Conservation (phyloP, 2,329 filamentous ascomycete species). For the Colletotrichum paranaense region DNA sequence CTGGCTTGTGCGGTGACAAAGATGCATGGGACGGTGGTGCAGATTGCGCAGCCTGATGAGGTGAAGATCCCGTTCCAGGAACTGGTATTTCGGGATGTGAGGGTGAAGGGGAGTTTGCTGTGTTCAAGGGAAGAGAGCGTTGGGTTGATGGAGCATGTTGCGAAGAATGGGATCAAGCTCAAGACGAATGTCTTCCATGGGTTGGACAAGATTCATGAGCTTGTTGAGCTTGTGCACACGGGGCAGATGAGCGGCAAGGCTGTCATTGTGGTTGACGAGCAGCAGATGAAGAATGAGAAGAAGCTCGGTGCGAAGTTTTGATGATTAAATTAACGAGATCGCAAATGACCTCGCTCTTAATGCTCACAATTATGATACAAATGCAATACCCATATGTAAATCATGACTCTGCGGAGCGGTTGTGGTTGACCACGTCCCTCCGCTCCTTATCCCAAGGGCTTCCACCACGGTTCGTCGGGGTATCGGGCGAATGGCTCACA, state of each 20-base stretch:
- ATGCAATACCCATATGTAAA: background rate
- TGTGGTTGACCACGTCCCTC: slow-evolving; percentile 20
- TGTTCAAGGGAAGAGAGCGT: slow-evolving; percentile 54
- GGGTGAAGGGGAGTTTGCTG: slow-evolving; percentile 58
- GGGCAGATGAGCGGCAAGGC: slow-evolving; percentile 67
- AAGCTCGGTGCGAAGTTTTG: background rate
- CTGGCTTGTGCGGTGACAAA: slow-evolving; percentile 65
- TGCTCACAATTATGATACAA: background rate
- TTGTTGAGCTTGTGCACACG: slow-evolving; percentile 60
- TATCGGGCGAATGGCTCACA: slow-evolving; percentile 29
- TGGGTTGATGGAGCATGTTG: slow-evolving; percentile 59
- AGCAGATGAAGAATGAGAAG: slow-evolving; percentile 42
- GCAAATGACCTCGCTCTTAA: background rate
- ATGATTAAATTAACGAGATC: background rate
- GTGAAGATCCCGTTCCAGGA: slow-evolving; percentile 54
- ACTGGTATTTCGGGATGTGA: slow-evolving; percentile 64
- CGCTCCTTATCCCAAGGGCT: slow-evolving; percentile 35
- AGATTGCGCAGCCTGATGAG: slow-evolving; percentile 64
- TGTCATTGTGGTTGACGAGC: slow-evolving; percentile 61
- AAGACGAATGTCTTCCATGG: slow-evolving; percentile 64
- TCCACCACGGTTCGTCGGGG: slow-evolving; percentile 33
- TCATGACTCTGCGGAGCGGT: background rate
- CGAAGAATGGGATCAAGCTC: slow-evolving; percentile 58
- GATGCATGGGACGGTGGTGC: slow-evolving; percentile 68
- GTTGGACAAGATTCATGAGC: slow-evolving; percentile 60